A percentile compares a stretch with the other conserved stretches of the same genome.
Evolutionary conservation across 768 basidiomycete species (phyloP).

Genomic region (Phlebiopsis gigantea): DNA sequence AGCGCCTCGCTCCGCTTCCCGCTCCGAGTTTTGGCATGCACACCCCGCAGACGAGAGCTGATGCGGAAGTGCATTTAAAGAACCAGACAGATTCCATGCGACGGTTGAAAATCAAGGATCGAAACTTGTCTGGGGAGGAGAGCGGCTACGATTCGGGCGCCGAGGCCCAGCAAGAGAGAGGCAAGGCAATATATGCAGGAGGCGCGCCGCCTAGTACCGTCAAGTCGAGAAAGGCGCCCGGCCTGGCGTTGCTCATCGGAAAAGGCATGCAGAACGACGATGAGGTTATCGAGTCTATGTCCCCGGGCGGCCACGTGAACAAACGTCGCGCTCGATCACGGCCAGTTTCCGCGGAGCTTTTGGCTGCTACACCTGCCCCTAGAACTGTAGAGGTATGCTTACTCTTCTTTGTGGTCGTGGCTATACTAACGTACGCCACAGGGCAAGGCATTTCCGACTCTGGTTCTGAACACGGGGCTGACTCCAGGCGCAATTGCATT

Average conservation of each 20-base stretch:
- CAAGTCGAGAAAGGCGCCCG: slow-evolving; percentile 17
- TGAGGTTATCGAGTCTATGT: slow-evolving; percentile 37
- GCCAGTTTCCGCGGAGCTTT: slow-evolving; percentile 61
- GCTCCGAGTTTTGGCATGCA: slow-evolving; percentile 43
- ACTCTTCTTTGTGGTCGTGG: too few relatives aligned
- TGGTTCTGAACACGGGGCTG: slow-evolving; percentile 23
- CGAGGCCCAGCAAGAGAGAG: slow-evolving; percentile 41
- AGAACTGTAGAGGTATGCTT: slow-evolving; percentile 3
- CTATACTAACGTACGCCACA: too few relatives aligned
- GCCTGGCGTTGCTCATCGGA: slow-evolving; percentile 14
- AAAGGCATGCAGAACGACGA: slow-evolving; percentile 18
- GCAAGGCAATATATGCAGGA: slow-evolving; percentile 11
- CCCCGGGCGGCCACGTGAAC: slow-evolving; percentile 70
- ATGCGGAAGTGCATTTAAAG: slow-evolving; percentile 42
- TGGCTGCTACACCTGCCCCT: slow-evolving; percentile 15
- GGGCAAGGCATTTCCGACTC: slow-evolving; percentile 10
- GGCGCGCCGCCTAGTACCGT: slow-evolving; percentile 13
- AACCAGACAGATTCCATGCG: slow-evolving; percentile 64
- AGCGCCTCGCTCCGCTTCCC: slow-evolving; percentile 44
- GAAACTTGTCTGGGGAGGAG: slow-evolving; percentile 41
- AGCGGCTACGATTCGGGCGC: slow-evolving; percentile 49
- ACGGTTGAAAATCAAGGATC: slow-evolving; percentile 53
- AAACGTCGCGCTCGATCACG: slow-evolving; percentile 73
- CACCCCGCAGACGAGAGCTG: slow-evolving; percentile 50
- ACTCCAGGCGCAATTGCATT: slow-evolving; percentile 26